A percentile compares a stretch with the other conserved stretches of the same genome.
Conservation (phyloP, 2,329 filamentous ascomycete species). For the Bipolaris sorokiniana region DNA sequence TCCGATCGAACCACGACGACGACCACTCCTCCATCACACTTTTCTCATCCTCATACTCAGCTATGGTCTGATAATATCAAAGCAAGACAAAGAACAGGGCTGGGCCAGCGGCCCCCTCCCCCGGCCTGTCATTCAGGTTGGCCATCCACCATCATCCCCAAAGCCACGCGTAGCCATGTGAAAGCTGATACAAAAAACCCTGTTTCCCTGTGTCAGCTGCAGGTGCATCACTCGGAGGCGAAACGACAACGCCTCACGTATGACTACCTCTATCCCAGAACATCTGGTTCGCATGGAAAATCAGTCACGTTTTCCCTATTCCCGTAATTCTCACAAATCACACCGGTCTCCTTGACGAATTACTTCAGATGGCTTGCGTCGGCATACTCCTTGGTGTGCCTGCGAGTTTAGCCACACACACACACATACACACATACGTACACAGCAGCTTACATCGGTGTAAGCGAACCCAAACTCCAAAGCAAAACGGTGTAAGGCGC, state of each 20-base stretch:
- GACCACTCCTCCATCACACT: not conserved
- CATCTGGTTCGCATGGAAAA: conserved; percentile 27
- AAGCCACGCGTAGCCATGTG: conserved; percentile 15
- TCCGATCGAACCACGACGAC: conserved; percentile 1
- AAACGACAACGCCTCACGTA: conserved; percentile 7
- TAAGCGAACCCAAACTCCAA: not conserved
- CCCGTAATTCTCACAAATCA: not conserved
- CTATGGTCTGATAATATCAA: not conserved
- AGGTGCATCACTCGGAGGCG: conserved; percentile 25
- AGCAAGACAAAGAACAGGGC: not conserved
- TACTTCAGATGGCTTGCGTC: conserved; percentile 8
- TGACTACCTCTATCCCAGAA: conserved; percentile 6
- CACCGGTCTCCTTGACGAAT: conserved; percentile 2
- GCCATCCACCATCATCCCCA: conserved; percentile 6
- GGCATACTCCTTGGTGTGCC: not conserved
- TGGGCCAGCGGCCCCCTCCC: not conserved
- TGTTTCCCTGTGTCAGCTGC: conserved; percentile 32
- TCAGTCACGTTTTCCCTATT: conserved; percentile 24
- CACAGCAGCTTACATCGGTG: conserved; percentile 11
- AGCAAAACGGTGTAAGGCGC: conserved; percentile 2
- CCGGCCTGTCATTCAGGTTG: not conserved
- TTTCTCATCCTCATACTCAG: not conserved
- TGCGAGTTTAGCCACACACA: not conserved
- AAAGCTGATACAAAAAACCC: conserved; percentile 18
- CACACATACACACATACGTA: not conserved